These are phyloP conservation scores for Vitis hybrid DNA, from an alignment of 177 flowering plant genomes.

Conservation along the genomic window DNA sequence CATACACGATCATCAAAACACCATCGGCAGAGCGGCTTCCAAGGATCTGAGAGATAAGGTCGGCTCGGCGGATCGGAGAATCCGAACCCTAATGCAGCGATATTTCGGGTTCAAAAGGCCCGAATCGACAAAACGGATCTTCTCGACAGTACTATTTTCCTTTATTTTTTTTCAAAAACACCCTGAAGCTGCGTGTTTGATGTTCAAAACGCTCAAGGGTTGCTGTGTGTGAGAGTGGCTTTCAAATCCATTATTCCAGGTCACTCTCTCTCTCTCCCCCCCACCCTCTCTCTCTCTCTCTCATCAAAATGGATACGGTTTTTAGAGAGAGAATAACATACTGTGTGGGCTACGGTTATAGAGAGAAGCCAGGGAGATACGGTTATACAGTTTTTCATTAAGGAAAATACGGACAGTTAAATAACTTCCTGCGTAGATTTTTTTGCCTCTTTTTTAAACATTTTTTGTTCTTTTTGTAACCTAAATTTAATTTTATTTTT, in stretches of 20 bases:
- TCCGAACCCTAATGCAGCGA: slow-evolving; percentile 16
- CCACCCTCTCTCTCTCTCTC: not conserved
- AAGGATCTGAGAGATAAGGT: slow-evolving; percentile 17
- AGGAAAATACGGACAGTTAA: slow-evolving; percentile 12
- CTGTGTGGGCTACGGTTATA: not conserved
- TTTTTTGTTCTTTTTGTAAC: too few relatives aligned
- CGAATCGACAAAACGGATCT: not conserved
- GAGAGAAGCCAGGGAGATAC: slow-evolving; percentile 1
- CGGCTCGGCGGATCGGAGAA: slow-evolving; percentile 10
- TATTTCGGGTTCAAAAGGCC: slow-evolving; percentile 7
- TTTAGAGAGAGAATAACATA: not conserved
- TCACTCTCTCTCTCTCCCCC: not conserved
- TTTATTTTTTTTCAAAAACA: not conserved
- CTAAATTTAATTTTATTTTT: too few relatives aligned
- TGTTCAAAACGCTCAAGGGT: slow-evolving; percentile 5
- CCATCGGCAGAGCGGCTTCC: slow-evolving; percentile 13
- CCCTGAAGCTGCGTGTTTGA: not conserved
- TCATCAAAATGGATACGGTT: too few relatives aligned
- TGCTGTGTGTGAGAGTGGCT: slow-evolving; percentile 8
- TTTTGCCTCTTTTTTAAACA: too few relatives aligned
- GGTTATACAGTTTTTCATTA: slow-evolving; percentile 7
- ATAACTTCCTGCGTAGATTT: not conserved
- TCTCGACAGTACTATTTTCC: not conserved
- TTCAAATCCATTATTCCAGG: slow-evolving; percentile 20
- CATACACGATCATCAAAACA: slow-evolving; percentile 13